Base-by-base conservation (phyloP, 78 protist genomes). In the Anaeramoeba ignava region DNA sequence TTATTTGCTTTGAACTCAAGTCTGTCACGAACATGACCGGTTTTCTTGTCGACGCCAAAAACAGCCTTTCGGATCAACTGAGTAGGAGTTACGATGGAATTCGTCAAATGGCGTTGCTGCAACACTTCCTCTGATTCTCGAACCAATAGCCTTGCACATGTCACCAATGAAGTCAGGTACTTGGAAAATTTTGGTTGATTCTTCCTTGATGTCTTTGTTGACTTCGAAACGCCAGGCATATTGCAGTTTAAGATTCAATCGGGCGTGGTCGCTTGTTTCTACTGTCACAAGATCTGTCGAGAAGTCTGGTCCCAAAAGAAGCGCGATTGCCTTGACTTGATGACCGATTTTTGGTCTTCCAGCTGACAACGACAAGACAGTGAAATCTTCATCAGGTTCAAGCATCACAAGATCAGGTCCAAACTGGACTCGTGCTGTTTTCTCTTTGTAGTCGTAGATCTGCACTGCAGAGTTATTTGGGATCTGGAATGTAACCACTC, bases 101-200 rank as follows among this genome's bases (percentile, higher is more conserved):
- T 91, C 90, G 84, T 95, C 98, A 80, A 95, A 95, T n/a, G 89
- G 12, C 2, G 83, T 84, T 0, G 79, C 2, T 27, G 98, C 96
- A 2, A 91, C 95, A 42, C 92, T 93, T 79, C 94, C 98, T 34
- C 98, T 91, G 67, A 95, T 87, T 68, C 93, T 85, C 3, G 93
- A 88, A 0, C 95, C 95, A 34, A 94, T 87, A 38, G 96, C 90
- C 89, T 92, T 93, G 91, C 98, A 95, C 33, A 87, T 40, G 87
- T 95, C 94, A 82, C 98, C 98, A 38, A 95, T 90, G 41, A 95
- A 95, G 91, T 95, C 98, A 36, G 95, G 93, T 39, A 92, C 91
- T 39, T 82, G 40, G 83, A 92, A 92, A 82, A 91, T 84, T 82
- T 85, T 86, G 79, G 80, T 67, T 40, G 89, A 81, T 33, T 42